Evolutionary conservation across 2,329 filamentous ascomycete species (phyloP).

Genomic region (Microsporum canis): DNA sequence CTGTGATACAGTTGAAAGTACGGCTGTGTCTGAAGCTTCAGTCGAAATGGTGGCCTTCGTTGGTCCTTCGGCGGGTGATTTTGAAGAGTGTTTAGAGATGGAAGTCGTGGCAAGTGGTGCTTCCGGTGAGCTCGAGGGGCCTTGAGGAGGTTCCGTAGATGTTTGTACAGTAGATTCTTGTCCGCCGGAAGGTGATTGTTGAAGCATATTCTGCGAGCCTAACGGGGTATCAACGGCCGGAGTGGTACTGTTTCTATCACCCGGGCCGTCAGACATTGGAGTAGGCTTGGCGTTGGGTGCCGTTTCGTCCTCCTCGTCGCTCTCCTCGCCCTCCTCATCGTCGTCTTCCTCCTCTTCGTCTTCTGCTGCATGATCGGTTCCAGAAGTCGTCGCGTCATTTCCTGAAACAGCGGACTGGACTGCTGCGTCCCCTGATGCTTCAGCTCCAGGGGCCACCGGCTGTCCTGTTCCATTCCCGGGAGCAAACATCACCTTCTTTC

Average conservation of each 20-base stretch:
- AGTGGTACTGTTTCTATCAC: not conserved
- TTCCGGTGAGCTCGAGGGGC: not conserved
- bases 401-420: slow-evolving; percentile 13
- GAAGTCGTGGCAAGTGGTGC: not conserved
- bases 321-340: slow-evolving; percentile 39
- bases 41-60: slow-evolving; percentile 7
- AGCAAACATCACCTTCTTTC: slow-evolving; percentile 56
- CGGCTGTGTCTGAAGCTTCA: not conserved
- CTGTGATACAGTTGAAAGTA: not conserved
- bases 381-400: slow-evolving; percentile 29
- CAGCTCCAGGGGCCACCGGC: slow-evolving; percentile 30
- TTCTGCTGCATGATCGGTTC: slow-evolving; percentile 33
- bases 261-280: slow-evolving; percentile 16
- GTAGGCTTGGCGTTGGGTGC: slow-evolving; percentile 36
- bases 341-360: slow-evolving; percentile 39
- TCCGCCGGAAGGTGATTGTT: not conserved
- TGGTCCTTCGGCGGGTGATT: slow-evolving; percentile 3
- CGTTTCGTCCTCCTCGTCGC: slow-evolving; percentile 43
- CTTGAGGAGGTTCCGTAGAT: not conserved
- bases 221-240: not conserved
- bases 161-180: not conserved
- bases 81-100: slow-evolving; percentile 1
- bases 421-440: slow-evolving; percentile 20
- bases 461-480: slow-evolving; percentile 34
- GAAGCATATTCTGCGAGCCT: not conserved